These are phyloP conservation scores for Echinochloa phyllopogon DNA, from an alignment of 176 grass and related monocot genomes.

Conservation along the genomic window DNA sequence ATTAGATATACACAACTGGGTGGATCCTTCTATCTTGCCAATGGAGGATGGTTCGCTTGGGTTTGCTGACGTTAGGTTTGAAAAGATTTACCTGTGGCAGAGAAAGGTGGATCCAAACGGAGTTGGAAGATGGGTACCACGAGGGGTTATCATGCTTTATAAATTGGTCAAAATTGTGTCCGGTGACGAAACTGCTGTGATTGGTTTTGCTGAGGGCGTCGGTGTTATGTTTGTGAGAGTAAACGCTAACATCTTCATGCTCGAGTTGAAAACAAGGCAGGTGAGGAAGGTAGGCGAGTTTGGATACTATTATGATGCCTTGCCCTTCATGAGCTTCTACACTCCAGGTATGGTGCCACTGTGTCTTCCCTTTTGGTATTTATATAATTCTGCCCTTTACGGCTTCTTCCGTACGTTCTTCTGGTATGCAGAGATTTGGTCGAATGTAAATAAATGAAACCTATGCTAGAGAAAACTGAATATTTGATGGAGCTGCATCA, in stretches of 20 bases:
- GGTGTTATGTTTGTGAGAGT: background rate
- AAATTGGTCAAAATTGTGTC: too few relatives aligned
- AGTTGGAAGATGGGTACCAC: background rate
- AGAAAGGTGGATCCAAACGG: background rate
- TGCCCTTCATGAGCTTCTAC: background rate
- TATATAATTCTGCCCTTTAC: too few relatives aligned
- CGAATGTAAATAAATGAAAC: too few relatives aligned
- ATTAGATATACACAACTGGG: too few relatives aligned
- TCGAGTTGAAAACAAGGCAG: background rate
- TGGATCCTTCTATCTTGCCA: too few relatives aligned
- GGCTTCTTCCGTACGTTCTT: too few relatives aligned
- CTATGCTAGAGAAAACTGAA: too few relatives aligned
- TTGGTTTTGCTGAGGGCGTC: background rate
- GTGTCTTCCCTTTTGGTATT: too few relatives aligned
- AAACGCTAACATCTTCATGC: background rate
- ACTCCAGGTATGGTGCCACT: background rate
- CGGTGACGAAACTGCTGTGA: too few relatives aligned
- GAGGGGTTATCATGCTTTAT: too few relatives aligned
- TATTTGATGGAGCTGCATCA: too few relatives aligned
- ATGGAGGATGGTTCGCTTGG: background rate
- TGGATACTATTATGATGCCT: fast-evolving
- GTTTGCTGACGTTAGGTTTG: background rate
- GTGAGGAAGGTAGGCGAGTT: background rate
- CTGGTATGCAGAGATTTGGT: too few relatives aligned
- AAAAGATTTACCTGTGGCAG: background rate